Evolutionary conservation across 1,284 basidiomycete species (phyloP).

Genomic region (Melampsora medusae): DNA sequence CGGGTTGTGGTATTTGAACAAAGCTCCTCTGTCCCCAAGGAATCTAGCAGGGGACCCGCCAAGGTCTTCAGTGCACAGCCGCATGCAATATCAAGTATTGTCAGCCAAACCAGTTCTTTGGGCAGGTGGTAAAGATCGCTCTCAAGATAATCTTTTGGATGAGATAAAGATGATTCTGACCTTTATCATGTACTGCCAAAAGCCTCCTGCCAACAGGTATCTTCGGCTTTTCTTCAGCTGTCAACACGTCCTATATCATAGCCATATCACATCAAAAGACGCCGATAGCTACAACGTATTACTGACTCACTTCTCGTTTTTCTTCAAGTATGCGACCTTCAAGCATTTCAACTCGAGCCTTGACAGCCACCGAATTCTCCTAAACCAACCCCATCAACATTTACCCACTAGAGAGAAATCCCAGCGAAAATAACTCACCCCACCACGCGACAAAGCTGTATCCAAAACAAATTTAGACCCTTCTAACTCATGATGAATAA

Average conservation of each 20-base stretch:
- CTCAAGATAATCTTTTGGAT: background rate
- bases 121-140: background rate
- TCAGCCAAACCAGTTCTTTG: too few species aligned
- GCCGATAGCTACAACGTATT: background rate
- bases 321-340: background rate
- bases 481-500: background rate
- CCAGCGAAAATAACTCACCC: background rate
- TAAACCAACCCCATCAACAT: background rate
- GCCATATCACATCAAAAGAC: background rate
- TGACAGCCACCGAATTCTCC: background rate
- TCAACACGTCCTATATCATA: background rate
- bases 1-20: conserved; percentile 93
- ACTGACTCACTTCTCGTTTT: background rate
- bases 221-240: background rate
- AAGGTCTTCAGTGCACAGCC: conserved; percentile 17
- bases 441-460: background rate
- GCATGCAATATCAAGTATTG: background rate
- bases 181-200: conserved; percentile 37
- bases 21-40: conserved; percentile 76
- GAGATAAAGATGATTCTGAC: background rate
- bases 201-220: conserved; percentile 10
- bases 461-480: background rate
- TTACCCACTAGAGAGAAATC: background rate
- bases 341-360: background rate
- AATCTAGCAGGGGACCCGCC: conserved; percentile 70